Conservation (phyloP, 2,329 filamentous ascomycete species). For the Aspergillus phoenicis region DNA sequence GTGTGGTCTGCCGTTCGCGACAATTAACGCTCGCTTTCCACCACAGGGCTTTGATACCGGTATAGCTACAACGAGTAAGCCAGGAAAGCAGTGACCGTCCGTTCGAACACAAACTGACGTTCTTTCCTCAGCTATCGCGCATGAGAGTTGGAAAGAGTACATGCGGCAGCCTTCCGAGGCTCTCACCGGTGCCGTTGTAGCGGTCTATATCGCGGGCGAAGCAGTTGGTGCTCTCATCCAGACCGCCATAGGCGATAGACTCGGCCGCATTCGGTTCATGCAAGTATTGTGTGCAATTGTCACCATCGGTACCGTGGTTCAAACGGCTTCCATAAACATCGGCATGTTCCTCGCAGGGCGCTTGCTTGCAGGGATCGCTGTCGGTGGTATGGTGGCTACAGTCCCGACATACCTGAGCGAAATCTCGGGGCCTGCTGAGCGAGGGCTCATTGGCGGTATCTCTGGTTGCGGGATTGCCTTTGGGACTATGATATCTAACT, state of each 20-base stretch:
- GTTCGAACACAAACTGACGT: conserved; percentile 22
- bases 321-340: conserved; percentile 58
- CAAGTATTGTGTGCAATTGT: conserved; percentile 57
- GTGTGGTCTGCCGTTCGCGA: too few relatives aligned
- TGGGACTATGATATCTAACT: conserved; percentile 60
- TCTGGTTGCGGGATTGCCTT: conserved; percentile 59
- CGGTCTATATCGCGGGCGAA: conserved; percentile 63
- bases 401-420: conserved; percentile 61
- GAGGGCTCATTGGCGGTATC: conserved; percentile 58
- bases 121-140: conserved; percentile 54
- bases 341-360: conserved; percentile 58
- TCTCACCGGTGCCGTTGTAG: conserved; percentile 59
- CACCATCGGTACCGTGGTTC: conserved; percentile 58
- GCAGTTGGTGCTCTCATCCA: conserved; percentile 58
- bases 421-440: conserved; percentile 52
- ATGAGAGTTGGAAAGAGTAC: conserved; percentile 62
- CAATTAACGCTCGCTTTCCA: too few relatives aligned
- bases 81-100: too few relatives aligned
- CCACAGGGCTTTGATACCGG: conserved; percentile 65
- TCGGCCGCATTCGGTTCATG: conserved; percentile 59
- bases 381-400: conserved; percentile 53
- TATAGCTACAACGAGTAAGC: conserved; percentile 61
- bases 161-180: conserved; percentile 59
- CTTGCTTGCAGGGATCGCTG: conserved; percentile 51
- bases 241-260: conserved; percentile 57